Evolutionary conservation across 306 rosid species (phyloP), one percentile per base, ranked within the genome.

Genomic region (Cicer bijugum): DNA sequence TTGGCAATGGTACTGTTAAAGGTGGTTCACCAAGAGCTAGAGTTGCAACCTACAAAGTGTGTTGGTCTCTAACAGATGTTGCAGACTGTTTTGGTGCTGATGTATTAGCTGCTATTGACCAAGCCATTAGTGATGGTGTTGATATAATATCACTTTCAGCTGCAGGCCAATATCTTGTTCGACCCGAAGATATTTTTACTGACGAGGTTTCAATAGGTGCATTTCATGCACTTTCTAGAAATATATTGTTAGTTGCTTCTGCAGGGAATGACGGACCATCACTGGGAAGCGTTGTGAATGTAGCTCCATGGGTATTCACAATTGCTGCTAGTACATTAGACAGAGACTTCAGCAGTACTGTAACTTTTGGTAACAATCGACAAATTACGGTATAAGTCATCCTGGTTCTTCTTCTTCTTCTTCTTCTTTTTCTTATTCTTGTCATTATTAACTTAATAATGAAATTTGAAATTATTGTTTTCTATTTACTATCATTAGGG

Each of bases 1-100:
- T 78, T n/a, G 97, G 93, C 1, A 84, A 87, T 44, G 98, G 98
- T 4, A 93, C 93, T 2, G 97, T 91, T 0, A 89, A 89, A 37
- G 98, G 98, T 2, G 98, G 98, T 6, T 89, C 98, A 0, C 97
- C 97, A 0, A 87, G 72, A 59, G 91, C 95, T 15, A 80, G 86
- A 0, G 90, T 90, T 43, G 98, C 86, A 9, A 77, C 92, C 5
- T 92, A 92, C 80, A 92, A 92, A 64, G 96, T 83, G 11, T 92
- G 97, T 12, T 92, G 97, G 96, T 86, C 86, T 1, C 64, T 16
- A 0, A 14, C 23, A 0, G 35, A 67, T 3, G 64, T 17, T 0
- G 72, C 63, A 0, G 48, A 57, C 0, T 93, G 98, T 81, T 67
- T 23, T 7, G 92, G 82, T 7, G 89, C 93, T 0, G 98, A 93